phyloP scores from a whole-genome alignment of 345 rosid genomes.

The Sisymbrium irio region DNA sequence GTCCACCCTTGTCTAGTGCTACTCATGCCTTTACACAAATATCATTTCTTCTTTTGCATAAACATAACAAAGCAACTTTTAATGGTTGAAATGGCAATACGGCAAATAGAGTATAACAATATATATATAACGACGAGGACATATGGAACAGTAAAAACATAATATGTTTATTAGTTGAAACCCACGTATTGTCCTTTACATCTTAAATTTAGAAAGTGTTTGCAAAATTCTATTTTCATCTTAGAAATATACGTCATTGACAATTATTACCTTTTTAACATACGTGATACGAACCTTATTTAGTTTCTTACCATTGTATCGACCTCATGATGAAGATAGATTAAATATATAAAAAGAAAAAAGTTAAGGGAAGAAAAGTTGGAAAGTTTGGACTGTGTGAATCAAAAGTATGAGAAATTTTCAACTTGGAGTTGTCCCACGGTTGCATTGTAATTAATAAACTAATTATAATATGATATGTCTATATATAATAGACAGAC shows the following conservation, averaged over 20 bases:
- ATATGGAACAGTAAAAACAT: neutral
- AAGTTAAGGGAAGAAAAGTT: neutral
- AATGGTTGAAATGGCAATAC: neutral
- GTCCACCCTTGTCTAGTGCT: neutral
- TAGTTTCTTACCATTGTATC: neutral
- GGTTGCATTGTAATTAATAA: conserved; percentile 23
- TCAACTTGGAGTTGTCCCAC: conserved; percentile 35
- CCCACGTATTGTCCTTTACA: neutral
- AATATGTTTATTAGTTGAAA: neutral
- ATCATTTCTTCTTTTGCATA: conserved; percentile 2
- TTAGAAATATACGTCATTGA: no score
- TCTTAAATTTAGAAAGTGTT: neutral
- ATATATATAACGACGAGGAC: neutral
- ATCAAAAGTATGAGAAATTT: conserved; percentile 20
- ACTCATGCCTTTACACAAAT: neutral
- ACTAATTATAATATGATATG: neutral
- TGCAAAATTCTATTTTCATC: neutral
- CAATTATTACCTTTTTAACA: neutral
- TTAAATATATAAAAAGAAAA: neutral
- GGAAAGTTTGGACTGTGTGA: conserved; percentile 10
- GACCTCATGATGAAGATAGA: neutral
- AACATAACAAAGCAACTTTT: neutral
- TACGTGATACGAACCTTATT: neutral
- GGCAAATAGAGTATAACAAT: neutral
- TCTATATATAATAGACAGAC: neutral